Evolutionary conservation across 176 grass and related monocot genomes (phyloP), one percentile per base, ranked within the genome.

Genomic region (Oropetium thomaeum): DNA sequence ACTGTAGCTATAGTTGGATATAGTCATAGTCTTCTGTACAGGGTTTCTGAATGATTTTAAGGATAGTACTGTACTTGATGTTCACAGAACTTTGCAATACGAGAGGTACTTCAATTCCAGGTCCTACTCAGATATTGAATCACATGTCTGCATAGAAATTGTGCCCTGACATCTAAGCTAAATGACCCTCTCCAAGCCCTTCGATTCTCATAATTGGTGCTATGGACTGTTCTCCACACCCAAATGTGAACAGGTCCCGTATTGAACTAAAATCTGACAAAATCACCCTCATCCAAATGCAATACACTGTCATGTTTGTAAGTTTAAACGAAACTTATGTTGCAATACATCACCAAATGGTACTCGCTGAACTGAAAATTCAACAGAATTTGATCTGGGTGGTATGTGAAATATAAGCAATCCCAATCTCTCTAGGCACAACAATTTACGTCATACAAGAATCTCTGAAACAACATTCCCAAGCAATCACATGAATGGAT

Each of bases 11-110:
- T 25, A 42, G 67, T 59, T 41, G 4, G 25, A 11, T 14, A 10
- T 34, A 22, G 49, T 8, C 15, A 44, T 57, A 29, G 20, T 35
- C 52, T 62, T 87, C 51, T 23, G 58, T 72, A 39, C 51, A 72
- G 54, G 74, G 48, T n/a, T 82, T 60, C n/a, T 59, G 27, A 67
- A 72, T 49, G 40, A 77, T 66, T 82, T 83, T 62, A 61, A 77
- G 72, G 78, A 26, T 60, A 73, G n/a, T 34, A 62, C 28, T 70
- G 57, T 45, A 43, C 32, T 43, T 68, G 51, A 65, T 78, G 32
- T 62, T 60, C 51, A 77, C 30, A 51, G 64, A 77, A 82, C 43
- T 47, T 59, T 59, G 37, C 4, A 23, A 54, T 82, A 58, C 13
- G 59, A 77, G 65, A 45, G 25, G 41, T 73, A 39, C 58, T 66